A percentile compares a stretch with the other conserved stretches of the same genome.
phyloP scores from a whole-genome alignment of 2,329 filamentous ascomycete species.

The Sordariomycetes sp. region DNA sequence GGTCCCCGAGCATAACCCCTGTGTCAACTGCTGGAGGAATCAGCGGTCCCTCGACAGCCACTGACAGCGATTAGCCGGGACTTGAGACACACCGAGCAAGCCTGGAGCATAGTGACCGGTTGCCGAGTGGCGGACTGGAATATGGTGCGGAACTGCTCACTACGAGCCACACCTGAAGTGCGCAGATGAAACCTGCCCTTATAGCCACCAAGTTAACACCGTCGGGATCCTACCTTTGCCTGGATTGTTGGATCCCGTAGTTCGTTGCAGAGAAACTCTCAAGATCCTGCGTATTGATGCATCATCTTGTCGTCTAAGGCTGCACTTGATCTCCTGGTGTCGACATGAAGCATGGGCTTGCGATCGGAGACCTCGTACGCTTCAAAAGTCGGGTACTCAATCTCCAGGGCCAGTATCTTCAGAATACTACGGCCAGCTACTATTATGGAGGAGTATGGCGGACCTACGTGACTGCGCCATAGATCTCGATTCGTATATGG shows the following conservation, averaged over 20 bases:
- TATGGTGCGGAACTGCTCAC: background rate
- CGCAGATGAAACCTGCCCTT: background rate
- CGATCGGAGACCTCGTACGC: background rate
- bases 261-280: constrained; percentile 37
- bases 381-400: background rate
- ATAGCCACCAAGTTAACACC: no score
- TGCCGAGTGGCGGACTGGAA: background rate
- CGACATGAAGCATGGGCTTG: background rate
- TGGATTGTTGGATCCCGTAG: constrained; percentile 52
- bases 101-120: background rate
- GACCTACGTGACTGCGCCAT: constrained; percentile 59
- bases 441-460: constrained; percentile 53
- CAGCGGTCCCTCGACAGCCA: background rate
- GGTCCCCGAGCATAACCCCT: background rate
- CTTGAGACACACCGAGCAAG: background rate
- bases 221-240: no score
- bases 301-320: constrained; percentile 31
- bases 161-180: background rate
- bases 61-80: background rate
- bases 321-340: background rate
- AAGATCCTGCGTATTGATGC: constrained; percentile 56
- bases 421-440: constrained; percentile 31
- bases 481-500: constrained; percentile 58
- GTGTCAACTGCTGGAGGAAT: background rate
- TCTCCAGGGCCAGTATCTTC: background rate